Conservation (phyloP, 2,329 filamentous ascomycete species). For the Trichoderma atrobrunneum region DNA sequence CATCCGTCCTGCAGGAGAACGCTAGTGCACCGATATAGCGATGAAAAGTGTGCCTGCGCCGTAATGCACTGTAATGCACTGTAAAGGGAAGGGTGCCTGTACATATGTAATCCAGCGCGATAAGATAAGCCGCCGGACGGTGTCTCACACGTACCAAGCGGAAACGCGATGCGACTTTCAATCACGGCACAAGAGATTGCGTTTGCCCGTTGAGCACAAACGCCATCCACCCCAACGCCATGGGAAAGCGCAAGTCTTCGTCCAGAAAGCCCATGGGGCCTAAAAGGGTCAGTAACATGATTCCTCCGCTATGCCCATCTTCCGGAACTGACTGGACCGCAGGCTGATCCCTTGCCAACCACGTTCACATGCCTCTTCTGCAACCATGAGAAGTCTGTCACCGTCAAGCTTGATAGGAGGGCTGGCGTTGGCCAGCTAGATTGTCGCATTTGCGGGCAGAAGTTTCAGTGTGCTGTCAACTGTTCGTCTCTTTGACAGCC, state of each 20-base stretch:
- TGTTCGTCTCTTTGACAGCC: conserved; percentile 54
- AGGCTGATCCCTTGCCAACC: conserved; percentile 69
- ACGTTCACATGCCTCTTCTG: conserved; percentile 98
- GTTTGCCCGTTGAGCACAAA: not conserved
- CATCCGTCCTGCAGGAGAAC: not conserved
- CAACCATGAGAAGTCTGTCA: conserved; percentile 92
- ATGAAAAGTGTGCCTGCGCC: not conserved
- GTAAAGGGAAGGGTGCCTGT: not conserved
- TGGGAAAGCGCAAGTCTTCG: conserved; percentile 96
- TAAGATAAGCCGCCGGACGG: conserved; percentile 13
- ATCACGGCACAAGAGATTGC: conserved; percentile 7
- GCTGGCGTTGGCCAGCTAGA: conserved; percentile 77
- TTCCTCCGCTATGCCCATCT: not conserved
- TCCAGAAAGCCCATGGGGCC: conserved; percentile 77
- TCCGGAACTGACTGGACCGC: conserved; percentile 1
- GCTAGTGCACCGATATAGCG: not conserved
- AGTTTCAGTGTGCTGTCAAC: conserved; percentile 89
- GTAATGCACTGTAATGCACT: not conserved
- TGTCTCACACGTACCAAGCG: conserved; percentile 4
- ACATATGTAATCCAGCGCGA: not conserved
- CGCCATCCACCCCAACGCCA: conserved; percentile 27
- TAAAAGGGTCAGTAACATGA: conserved; percentile 62
- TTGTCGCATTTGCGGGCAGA: conserved; percentile 92
- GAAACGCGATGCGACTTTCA: conserved; percentile 17
- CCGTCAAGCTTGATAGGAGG: conserved; percentile 93